phyloP scores from a whole-genome alignment of 2,329 filamentous ascomycete genomes.

The Trichophyton rubrum region DNA sequence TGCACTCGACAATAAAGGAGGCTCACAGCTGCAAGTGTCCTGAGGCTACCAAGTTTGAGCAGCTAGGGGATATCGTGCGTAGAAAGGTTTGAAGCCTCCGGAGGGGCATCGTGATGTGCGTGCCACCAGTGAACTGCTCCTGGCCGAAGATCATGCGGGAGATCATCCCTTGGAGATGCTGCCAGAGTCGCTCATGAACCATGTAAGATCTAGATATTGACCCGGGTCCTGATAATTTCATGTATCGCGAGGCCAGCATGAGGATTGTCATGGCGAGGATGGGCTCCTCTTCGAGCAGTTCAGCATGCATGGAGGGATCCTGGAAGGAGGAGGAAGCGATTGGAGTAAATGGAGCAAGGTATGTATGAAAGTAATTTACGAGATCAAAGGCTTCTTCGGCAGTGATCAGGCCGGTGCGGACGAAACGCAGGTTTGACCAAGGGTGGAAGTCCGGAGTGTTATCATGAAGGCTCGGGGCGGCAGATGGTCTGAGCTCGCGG shows the following conservation, averaged over 20 bases:
- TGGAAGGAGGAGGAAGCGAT: conserved; percentile 77
- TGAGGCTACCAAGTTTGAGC: conserved; percentile 47
- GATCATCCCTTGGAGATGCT: conserved; percentile 77
- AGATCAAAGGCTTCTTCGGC: conserved; percentile 76
- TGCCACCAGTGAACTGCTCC: conserved; percentile 74
- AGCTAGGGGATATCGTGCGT: conserved; percentile 11
- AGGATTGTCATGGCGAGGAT: conserved; percentile 75
- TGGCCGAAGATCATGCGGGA: conserved; percentile 85
- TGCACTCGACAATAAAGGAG: conserved; percentile 46
- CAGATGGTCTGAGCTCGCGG: conserved; percentile 7
- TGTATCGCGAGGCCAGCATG: conserved; percentile 76
- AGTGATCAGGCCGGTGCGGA: conserved; percentile 82
- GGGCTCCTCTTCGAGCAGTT: conserved; percentile 74
- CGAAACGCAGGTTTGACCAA: conserved; percentile 76
- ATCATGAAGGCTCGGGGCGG: conserved; percentile 9
- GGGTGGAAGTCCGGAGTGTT: conserved; percentile 51
- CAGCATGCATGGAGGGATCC: conserved; percentile 57
- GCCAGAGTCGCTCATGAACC: conserved; percentile 83
- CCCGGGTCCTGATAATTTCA: conserved; percentile 58
- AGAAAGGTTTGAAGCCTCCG: conserved; percentile 36
- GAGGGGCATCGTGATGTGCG: conserved; percentile 47
- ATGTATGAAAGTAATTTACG: conserved; percentile 81
- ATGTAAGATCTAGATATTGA: conserved; percentile 65
- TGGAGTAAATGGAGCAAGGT: conserved; percentile 72
- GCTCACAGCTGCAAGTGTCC: conserved; percentile 64